Percentiles rank a stretch among this genome's conserved stretches.
Evolutionary conservation across 805 yeast species (phyloP).

Genomic region (Maudiozyma barnettii): DNA sequence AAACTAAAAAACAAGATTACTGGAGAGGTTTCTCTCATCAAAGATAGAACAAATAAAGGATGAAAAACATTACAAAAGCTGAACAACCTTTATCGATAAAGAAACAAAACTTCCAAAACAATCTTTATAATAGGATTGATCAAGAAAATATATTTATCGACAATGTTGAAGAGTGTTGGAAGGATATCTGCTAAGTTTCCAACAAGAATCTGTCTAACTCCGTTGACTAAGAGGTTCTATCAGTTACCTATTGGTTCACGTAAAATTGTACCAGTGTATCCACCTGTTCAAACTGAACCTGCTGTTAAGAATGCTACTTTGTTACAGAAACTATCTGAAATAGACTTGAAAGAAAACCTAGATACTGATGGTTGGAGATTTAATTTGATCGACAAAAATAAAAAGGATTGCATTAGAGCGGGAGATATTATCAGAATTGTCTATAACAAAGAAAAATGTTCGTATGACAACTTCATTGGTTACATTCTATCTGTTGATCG

Average conservation of each 20-base stretch:
- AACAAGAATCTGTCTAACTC: no score
- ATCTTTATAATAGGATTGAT: no score
- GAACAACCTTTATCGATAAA: no score
- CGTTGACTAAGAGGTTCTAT: constrained; percentile 5
- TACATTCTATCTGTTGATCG: constrained; percentile 70
- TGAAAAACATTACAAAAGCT: no score
- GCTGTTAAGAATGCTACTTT: constrained; percentile 3
- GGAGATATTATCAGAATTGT: constrained; percentile 78
- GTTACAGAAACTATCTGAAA: constrained; percentile 10
- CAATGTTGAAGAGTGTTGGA: not conserved
- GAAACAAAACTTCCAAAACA: no score
- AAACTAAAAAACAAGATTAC: no score
- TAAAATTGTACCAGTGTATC: constrained; percentile 26
- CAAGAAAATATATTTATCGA: no score
- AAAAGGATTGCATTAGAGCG: constrained; percentile 48
- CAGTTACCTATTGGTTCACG: constrained; percentile 13
- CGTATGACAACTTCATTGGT: constrained; percentile 63
- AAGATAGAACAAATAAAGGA: no score
- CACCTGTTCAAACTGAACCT: constrained; percentile 13
- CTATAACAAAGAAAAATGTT: constrained; percentile 45
- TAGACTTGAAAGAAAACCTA: constrained; percentile 44
- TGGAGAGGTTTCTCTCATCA: no score
- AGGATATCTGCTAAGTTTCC: not conserved
- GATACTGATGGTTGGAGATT: constrained; percentile 69
- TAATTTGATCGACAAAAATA: constrained; percentile 39